Conservation (phyloP, 2,329 filamentous ascomycete species). For the Mycosphaerelloides madeirae region DNA sequence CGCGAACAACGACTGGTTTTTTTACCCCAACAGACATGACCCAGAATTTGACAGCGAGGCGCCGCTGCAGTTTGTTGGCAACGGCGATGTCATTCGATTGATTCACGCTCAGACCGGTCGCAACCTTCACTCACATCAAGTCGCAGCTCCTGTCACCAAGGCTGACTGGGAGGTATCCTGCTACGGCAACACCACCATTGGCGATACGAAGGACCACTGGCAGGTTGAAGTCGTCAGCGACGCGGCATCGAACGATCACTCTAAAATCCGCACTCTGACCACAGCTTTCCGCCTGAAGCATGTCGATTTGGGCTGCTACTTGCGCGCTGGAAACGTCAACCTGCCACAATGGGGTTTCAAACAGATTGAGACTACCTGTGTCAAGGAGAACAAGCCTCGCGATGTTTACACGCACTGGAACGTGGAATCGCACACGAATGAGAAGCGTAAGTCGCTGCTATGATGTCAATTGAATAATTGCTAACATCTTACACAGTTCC, state of each 20-base stretch:
- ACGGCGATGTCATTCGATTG: conserved; percentile 74
- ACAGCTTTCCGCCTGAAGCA: conserved; percentile 89
- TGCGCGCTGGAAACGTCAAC: conserved; percentile 92
- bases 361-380: conserved; percentile 95
- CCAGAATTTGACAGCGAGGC: conserved; percentile 66
- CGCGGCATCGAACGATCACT: conserved; percentile 78
- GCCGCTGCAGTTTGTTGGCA: conserved; percentile 67
- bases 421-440: conserved; percentile 90
- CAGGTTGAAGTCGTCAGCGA: conserved; percentile 86
- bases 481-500: conserved; percentile 60
- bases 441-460: conserved; percentile 65
- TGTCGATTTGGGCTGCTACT: conserved; percentile 77
- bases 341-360: conserved; percentile 99
- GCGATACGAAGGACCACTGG: conserved; percentile 98
- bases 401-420: conserved; percentile 99
- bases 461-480: conserved; percentile 1
- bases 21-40: conserved; percentile 85
- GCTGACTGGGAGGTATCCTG: conserved; percentile 86
- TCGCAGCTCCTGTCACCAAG: conserved; percentile 85
- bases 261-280: conserved; percentile 82
- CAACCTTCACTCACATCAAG: conserved; percentile 91
- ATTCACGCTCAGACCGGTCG: conserved; percentile 94
- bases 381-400: conserved; percentile 84
- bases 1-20: conserved; percentile 99
- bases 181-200: conserved; percentile 92